Evolutionary conservation across 2,329 filamentous ascomycete species (phyloP).

Genomic region (Arthrobotrys entomopaga): DNA sequence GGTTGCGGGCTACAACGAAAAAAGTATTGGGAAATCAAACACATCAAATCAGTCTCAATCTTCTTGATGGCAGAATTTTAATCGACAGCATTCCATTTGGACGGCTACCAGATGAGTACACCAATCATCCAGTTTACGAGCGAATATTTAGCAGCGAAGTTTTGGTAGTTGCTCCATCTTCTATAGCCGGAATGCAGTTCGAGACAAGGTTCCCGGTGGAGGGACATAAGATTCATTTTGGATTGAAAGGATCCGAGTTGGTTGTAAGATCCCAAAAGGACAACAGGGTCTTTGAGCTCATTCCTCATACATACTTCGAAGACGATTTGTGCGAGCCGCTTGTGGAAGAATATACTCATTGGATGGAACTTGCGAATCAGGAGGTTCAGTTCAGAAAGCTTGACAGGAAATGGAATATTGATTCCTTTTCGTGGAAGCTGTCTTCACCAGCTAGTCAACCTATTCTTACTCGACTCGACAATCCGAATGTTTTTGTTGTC

Average conservation of each 20-base stretch:
- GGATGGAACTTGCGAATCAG: constrained; percentile 62
- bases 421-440: constrained; percentile 59
- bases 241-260: constrained; percentile 59
- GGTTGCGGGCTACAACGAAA: constrained; percentile 59
- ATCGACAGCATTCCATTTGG: constrained; percentile 67
- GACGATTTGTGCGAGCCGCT: constrained; percentile 61
- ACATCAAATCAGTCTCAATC: constrained; percentile 63
- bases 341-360: constrained; percentile 64
- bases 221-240: constrained; percentile 58
- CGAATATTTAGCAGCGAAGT: constrained; percentile 65
- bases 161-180: constrained; percentile 61
- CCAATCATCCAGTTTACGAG: constrained; percentile 62
- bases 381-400: constrained; percentile 60
- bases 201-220: constrained; percentile 56
- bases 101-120: constrained; percentile 65
- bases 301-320: constrained; percentile 60
- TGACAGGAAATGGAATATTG: constrained; percentile 40
- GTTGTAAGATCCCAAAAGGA: constrained; percentile 60
- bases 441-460: constrained; percentile 59
- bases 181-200: constrained; percentile 61
- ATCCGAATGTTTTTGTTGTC: constrained; percentile 59
- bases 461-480: constrained; percentile 56
- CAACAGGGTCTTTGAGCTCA: constrained; percentile 58
- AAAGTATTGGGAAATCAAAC: not conserved
- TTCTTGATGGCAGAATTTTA: constrained; percentile 67